These are phyloP conservation scores for Aspergillus eucalypticola DNA, from an alignment of 2,329 filamentous ascomycete genomes.

Conservation along the genomic window DNA sequence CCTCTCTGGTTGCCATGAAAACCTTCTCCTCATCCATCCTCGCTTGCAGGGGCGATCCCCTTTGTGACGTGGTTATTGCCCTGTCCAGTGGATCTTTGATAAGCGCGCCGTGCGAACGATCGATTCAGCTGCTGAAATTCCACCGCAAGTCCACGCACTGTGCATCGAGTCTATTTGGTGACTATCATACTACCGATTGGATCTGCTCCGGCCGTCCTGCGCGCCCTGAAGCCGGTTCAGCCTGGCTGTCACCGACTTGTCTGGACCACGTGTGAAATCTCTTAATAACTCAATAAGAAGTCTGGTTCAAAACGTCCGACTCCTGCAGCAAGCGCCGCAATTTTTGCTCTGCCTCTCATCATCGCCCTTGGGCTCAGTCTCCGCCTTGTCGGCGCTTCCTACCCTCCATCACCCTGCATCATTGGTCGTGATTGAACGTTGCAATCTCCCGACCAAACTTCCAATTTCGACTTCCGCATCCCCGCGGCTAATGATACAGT, in stretches of 20 bases:
- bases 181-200: background rate
- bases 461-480: slow-evolving; percentile 21
- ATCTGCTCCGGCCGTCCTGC: background rate
- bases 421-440: slow-evolving; percentile 20
- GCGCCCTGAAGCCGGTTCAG: slow-evolving; percentile 1
- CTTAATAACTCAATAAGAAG: slow-evolving; percentile 8
- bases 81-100: slow-evolving; percentile 15
- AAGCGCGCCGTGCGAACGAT: slow-evolving; percentile 9
- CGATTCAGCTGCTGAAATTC: slow-evolving; percentile 6
- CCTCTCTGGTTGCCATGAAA: slow-evolving; percentile 9
- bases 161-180: background rate
- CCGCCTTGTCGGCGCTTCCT: slow-evolving; percentile 26
- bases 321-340: slow-evolving; percentile 23
- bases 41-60: slow-evolving; percentile 8
- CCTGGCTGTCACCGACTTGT: slow-evolving; percentile 6
- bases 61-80: slow-evolving; percentile 18
- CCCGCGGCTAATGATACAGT: slow-evolving; percentile 26
- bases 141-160: background rate
- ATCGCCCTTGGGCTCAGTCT: slow-evolving; percentile 13
- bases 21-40: slow-evolving; percentile 1
- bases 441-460: slow-evolving; percentile 11
- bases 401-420: slow-evolving; percentile 6
- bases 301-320: slow-evolving; percentile 14
- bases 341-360: slow-evolving; percentile 13
- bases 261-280: slow-evolving; percentile 17